These are phyloP conservation scores for Hygrocybe punicea DNA, from an alignment of 768 basidiomycete species.

Conservation along the genomic window DNA sequence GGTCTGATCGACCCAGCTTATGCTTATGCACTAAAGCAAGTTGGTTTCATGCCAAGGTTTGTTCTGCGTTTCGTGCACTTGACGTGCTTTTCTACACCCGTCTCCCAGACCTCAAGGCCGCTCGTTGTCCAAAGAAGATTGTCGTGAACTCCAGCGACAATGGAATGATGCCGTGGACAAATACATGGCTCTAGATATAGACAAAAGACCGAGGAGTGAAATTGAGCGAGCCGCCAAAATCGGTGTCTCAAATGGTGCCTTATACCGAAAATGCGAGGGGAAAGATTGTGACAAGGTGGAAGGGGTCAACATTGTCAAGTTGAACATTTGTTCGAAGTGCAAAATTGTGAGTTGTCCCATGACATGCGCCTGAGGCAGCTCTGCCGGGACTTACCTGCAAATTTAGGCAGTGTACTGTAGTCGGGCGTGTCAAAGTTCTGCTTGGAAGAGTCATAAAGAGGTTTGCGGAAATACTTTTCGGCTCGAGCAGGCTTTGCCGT, in stretches of 20 bases:
- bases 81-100: too few relatives aligned
- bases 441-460: not conserved
- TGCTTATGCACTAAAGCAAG: slow-evolving; percentile 11
- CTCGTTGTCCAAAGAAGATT: slow-evolving; percentile 2
- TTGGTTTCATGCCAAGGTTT: slow-evolving; percentile 6
- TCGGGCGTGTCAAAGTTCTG: not conserved
- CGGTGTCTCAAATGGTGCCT: slow-evolving; percentile 18
- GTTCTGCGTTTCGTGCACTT: not conserved
- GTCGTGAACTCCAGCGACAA: slow-evolving; percentile 7
- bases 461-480: not conserved
- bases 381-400: too few relatives aligned
- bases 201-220: slow-evolving; percentile 12
- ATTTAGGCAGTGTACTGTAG: not conserved
- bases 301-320: not conserved
- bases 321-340: not conserved
- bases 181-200: slow-evolving; percentile 18
- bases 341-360: not conserved
- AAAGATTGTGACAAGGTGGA: slow-evolving; percentile 16
- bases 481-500: not conserved
- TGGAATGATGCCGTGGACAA: slow-evolving; percentile 26
- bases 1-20: slow-evolving; percentile 7
- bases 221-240: slow-evolving; percentile 25
- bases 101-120: slow-evolving; percentile 5
- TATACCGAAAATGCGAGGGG: slow-evolving; percentile 22
- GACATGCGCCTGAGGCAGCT: too few relatives aligned